Conservation (phyloP, 164 flowering plant species). For the Nymphaea thermarum region DNA sequence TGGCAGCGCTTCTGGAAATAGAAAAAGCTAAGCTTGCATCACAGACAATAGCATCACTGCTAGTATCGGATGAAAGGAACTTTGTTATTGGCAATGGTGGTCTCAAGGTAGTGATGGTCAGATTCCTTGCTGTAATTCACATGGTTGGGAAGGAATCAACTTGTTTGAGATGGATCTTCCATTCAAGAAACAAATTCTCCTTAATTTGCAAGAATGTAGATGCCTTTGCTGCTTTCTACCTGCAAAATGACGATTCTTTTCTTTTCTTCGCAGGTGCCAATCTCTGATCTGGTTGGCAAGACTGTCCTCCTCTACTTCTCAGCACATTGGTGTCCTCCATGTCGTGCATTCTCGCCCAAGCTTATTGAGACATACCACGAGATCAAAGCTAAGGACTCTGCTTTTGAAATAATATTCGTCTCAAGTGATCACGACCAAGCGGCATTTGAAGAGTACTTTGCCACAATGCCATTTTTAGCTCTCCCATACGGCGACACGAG, state of each 20-base stretch:
- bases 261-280: constrained; percentile 22
- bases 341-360: constrained; percentile 51
- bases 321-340: constrained; percentile 68
- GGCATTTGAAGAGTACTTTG: constrained; percentile 45
- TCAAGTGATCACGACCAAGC: constrained; percentile 46
- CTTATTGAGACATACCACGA: constrained; percentile 45
- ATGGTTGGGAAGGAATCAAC: too few relatives aligned
- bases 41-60: constrained; percentile 24
- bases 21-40: constrained; percentile 19
- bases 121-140: background rate
- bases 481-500: constrained; percentile 59
- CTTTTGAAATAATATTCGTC: constrained; percentile 53
- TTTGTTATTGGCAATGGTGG: constrained; percentile 24
- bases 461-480: constrained; percentile 69
- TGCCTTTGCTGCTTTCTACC: too few relatives aligned
- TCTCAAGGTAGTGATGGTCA: constrained; percentile 13
- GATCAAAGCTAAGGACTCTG: constrained; percentile 43
- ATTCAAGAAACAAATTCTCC: too few relatives aligned
- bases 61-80: constrained; percentile 20
- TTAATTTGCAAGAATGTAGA: too few relatives aligned
- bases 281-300: constrained; percentile 64
- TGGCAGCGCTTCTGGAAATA: constrained; percentile 18
- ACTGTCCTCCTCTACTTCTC: constrained; percentile 57
- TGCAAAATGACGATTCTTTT: too few relatives aligned
- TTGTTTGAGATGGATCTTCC: too few relatives aligned